Conservation (phyloP, 495 filamentous ascomycete genomes). For the Penicillium bovifimosum region DNA sequence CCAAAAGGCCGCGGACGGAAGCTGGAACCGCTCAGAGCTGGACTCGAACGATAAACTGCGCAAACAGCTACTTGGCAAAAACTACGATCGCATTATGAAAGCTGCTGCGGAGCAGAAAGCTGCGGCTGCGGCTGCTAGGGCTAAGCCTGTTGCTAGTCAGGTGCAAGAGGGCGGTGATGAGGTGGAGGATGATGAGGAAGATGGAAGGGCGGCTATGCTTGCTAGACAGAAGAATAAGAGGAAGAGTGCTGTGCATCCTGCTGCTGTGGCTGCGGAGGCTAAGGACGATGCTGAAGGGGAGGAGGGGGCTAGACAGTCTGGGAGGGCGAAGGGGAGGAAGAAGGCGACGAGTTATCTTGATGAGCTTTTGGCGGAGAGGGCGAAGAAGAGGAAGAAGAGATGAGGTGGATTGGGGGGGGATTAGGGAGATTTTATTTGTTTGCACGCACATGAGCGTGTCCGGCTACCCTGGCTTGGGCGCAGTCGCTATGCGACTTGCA, state of each 20-base stretch:
- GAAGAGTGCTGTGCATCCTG: slow-evolving; percentile 3
- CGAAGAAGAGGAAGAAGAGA: slow-evolving; percentile 52
- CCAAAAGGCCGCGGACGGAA: slow-evolving; percentile 35
- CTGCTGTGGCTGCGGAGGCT: neutral
- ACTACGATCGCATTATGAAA: slow-evolving; percentile 40
- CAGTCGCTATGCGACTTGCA: neutral
- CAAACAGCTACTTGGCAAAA: slow-evolving; percentile 45
- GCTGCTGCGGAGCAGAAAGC: slow-evolving; percentile 13
- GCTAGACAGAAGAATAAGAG: slow-evolving; percentile 39
- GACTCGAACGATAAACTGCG: slow-evolving; percentile 42
- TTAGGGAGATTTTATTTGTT: too few relatives aligned
- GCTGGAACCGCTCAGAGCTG: slow-evolving; percentile 36
- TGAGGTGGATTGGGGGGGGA: too few relatives aligned
- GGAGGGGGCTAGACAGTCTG: neutral
- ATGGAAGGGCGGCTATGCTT: slow-evolving; percentile 53
- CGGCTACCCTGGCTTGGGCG: neutral
- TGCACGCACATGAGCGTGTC: neutral
- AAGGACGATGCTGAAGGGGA: slow-evolving; percentile 7
- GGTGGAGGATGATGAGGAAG: slow-evolving; percentile 54
- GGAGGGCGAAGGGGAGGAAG: slow-evolving; percentile 27
- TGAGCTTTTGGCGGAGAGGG: slow-evolving; percentile 45
- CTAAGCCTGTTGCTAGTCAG: neutral
- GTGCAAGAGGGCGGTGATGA: slow-evolving; percentile 26
- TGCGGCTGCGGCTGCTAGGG: neutral
- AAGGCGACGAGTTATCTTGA: slow-evolving; percentile 47